Evolutionary conservation across 768 basidiomycete species (phyloP).

Genomic region (Phanerodontia chrysosporium): DNA sequence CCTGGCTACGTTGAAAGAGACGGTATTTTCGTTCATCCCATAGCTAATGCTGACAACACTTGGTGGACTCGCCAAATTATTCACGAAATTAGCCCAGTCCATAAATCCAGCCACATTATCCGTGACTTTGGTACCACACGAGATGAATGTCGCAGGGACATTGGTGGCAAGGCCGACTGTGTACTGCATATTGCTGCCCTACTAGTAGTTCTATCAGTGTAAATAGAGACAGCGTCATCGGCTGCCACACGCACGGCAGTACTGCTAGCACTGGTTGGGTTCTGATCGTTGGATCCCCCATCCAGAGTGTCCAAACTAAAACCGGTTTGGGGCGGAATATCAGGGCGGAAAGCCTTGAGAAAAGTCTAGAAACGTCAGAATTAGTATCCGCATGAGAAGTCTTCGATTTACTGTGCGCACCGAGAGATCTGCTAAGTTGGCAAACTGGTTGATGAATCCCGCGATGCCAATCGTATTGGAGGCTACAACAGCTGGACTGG

Average conservation of each 20-base stretch:
- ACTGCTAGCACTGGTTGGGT: slow-evolving; percentile 43
- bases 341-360: no score
- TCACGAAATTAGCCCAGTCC: slow-evolving; percentile 23
- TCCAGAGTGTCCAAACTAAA: slow-evolving; percentile 25
- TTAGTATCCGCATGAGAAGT: not conserved
- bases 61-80: slow-evolving; percentile 18
- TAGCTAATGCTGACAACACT: slow-evolving; percentile 26
- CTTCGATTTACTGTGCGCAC: slow-evolving; percentile 13
- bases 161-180: slow-evolving; percentile 26
- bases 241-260: slow-evolving; percentile 54
- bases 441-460: slow-evolving; percentile 19
- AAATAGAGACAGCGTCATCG: not conserved
- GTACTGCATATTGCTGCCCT: slow-evolving; percentile 23
- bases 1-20: slow-evolving; percentile 20
- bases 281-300: slow-evolving; percentile 40
- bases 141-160: slow-evolving; percentile 25
- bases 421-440: slow-evolving; percentile 17
- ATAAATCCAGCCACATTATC: slow-evolving; percentile 19
- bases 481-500: slow-evolving; percentile 15
- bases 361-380: slow-evolving; percentile 45
- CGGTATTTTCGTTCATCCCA: slow-evolving; percentile 22
- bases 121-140: slow-evolving; percentile 14
- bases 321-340: slow-evolving; percentile 45
- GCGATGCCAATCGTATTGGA: slow-evolving; percentile 19
- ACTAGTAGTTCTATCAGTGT: slow-evolving; percentile 8